These are phyloP conservation scores for Diplodia mutila DNA, from an alignment of 2,329 filamentous ascomycete species.

Conservation along the genomic window DNA sequence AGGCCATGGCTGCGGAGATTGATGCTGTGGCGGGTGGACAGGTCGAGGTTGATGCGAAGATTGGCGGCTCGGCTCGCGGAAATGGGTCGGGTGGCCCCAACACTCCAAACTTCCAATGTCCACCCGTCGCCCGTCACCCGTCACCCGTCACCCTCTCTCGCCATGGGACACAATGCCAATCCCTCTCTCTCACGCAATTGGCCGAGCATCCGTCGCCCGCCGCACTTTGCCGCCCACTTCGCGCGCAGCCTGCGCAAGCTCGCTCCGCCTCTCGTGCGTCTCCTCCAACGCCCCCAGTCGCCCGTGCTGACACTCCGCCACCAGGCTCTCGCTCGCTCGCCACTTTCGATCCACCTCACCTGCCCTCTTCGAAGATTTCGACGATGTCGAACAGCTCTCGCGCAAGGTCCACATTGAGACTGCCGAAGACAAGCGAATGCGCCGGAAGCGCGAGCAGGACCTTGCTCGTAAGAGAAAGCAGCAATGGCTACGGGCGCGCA, in stretches of 20 bases:
- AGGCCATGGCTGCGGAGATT: slow-evolving; percentile 30
- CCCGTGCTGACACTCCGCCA: neutral
- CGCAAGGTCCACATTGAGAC: neutral
- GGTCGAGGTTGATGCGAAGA: neutral
- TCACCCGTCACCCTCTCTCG: neutral
- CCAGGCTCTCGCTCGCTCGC: neutral
- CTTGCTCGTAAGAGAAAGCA: too few relatives aligned
- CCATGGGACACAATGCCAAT: slow-evolving; percentile 11
- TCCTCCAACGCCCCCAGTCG: neutral
- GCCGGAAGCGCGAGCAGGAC: too few relatives aligned
- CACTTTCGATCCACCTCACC: neutral
- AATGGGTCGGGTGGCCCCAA: too few relatives aligned
- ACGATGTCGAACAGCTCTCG: neutral
- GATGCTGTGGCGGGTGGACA: neutral
- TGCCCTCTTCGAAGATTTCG: neutral
- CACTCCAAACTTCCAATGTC: too few relatives aligned
- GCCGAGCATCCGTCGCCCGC: neutral
- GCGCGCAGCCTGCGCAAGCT: neutral
- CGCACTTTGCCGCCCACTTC: neutral
- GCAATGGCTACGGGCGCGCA: too few relatives aligned
- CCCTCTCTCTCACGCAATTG: neutral
- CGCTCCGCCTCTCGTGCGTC: neutral
- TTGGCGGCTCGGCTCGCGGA: slow-evolving; percentile 6
- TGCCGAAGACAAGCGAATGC: too few relatives aligned
- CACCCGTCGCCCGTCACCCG: neutral